A percentile compares a stretch with the other conserved stretches of the same genome.
Conservation (phyloP, 1,139 yeast species). For the Hemisphaericaspora xylofermentans region DNA sequence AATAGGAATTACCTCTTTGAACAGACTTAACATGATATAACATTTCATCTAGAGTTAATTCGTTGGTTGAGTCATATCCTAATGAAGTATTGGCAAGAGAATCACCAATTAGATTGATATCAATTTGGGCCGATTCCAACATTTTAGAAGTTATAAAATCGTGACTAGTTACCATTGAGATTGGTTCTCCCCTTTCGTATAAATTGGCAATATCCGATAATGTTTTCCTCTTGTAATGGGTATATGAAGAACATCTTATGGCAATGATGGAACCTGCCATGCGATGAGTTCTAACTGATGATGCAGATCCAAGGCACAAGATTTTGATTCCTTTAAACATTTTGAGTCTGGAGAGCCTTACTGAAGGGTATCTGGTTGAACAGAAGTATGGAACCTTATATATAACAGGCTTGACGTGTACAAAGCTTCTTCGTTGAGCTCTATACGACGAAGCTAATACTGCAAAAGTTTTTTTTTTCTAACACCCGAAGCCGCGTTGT, state of each 20-base stretch:
- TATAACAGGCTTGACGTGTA: too few relatives aligned
- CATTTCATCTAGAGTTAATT: slow-evolving; percentile 75
- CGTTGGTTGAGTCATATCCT: slow-evolving; percentile 78
- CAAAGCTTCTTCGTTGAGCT: too few relatives aligned
- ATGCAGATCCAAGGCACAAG: too few relatives aligned
- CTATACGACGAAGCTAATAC: too few relatives aligned
- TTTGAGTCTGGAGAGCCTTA: too few relatives aligned
- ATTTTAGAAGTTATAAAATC: slow-evolving; percentile 76
- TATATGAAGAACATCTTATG: slow-evolving; percentile 13
- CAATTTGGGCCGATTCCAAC: slow-evolving; percentile 70
- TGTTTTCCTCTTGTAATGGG: slow-evolving; percentile 24
- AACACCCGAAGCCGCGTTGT: too few relatives aligned
- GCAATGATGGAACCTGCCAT: slow-evolving; percentile 3
- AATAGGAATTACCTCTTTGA: slow-evolving; percentile 61
- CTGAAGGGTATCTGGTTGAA: too few relatives aligned
- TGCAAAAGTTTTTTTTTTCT: too few relatives aligned
- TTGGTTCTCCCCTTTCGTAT: slow-evolving; percentile 48
- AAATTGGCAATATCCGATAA: slow-evolving; percentile 43
- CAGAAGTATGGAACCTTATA: too few relatives aligned
- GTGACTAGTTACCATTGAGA: slow-evolving; percentile 81
- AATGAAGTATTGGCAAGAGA: slow-evolving; percentile 89
- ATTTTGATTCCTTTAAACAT: neutral
- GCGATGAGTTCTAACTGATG: too few relatives aligned
- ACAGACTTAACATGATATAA: slow-evolving; percentile 76
- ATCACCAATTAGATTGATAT: slow-evolving; percentile 81